phyloP scores from a whole-genome alignment of 2,329 filamentous ascomycete genomes.

The Clarireedia paspali region DNA sequence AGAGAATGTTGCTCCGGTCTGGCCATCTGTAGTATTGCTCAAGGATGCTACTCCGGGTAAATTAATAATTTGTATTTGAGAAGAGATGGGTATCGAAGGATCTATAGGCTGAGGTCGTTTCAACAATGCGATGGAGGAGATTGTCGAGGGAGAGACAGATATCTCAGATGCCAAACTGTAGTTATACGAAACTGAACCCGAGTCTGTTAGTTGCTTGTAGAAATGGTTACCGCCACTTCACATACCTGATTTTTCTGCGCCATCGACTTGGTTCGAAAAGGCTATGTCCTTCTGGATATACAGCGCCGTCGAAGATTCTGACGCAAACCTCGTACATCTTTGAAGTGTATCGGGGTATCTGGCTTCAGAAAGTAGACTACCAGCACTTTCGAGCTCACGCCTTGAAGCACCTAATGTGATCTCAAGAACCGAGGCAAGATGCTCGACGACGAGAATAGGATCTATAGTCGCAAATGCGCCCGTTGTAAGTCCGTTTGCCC shows the following conservation, averaged over 20 bases:
- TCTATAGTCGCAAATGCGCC: slow-evolving; percentile 49
- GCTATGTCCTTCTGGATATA: slow-evolving; percentile 83
- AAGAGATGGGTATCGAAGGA: slow-evolving; percentile 69
- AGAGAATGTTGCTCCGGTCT: slow-evolving; percentile 66
- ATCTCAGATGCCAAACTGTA: slow-evolving; percentile 82
- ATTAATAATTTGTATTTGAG: slow-evolving; percentile 89
- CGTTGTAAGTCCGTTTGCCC: slow-evolving; percentile 24
- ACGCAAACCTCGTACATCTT: slow-evolving; percentile 81
- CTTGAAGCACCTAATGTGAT: slow-evolving; percentile 68
- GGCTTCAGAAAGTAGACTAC: slow-evolving; percentile 71
- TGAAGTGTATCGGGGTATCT: slow-evolving; percentile 73
- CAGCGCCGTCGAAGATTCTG: slow-evolving; percentile 71
- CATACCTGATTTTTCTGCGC: slow-evolving; percentile 32
- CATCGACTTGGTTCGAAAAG: slow-evolving; percentile 29
- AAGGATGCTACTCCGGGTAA: slow-evolving; percentile 69
- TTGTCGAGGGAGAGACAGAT: slow-evolving; percentile 68
- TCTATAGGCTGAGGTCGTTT: slow-evolving; percentile 88
- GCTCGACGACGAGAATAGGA: slow-evolving; percentile 61
- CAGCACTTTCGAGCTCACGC: slow-evolving; percentile 70
- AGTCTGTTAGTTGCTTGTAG: slow-evolving; percentile 26
- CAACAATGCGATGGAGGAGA: slow-evolving; percentile 78
- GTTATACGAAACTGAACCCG: slow-evolving; percentile 50
- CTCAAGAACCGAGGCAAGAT: slow-evolving; percentile 62
- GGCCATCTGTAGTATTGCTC: slow-evolving; percentile 55
- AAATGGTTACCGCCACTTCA: background rate